Percentiles rank a stretch among this genome's conserved stretches.
These are phyloP conservation scores for Ophiostoma ulmi DNA, from an alignment of 2,329 filamentous ascomycete species.

Conservation along the genomic window DNA sequence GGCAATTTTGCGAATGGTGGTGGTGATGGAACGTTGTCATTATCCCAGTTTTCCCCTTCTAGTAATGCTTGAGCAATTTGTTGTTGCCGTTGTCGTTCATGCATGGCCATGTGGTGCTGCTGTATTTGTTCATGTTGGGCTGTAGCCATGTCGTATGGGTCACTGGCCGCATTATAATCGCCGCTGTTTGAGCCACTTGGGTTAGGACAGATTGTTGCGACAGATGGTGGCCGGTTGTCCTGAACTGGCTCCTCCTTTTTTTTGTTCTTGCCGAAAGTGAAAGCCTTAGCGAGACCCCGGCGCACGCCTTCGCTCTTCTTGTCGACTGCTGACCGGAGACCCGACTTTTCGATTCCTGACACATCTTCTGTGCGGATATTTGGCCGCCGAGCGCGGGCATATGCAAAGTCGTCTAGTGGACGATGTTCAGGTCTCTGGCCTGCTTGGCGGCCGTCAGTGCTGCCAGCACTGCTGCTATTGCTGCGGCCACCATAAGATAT, in stretches of 20 bases:
- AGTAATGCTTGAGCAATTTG: conserved; percentile 21
- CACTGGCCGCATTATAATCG: neutral
- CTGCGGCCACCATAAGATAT: conserved; percentile 35
- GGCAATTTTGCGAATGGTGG: conserved; percentile 44
- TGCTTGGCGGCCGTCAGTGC: conserved; percentile 34
- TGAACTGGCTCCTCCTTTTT: conserved; percentile 32
- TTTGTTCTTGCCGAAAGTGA: conserved; percentile 48
- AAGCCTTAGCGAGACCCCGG: conserved; percentile 50
- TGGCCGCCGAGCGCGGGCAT: conserved; percentile 41
- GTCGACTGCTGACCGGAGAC: conserved; percentile 48
- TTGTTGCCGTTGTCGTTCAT: conserved; percentile 16
- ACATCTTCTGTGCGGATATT: conserved; percentile 47
- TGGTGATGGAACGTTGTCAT: conserved; percentile 32
- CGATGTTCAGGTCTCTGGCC: conserved; percentile 30
- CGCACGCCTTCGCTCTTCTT: conserved; percentile 53
- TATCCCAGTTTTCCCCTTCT: conserved; percentile 29
- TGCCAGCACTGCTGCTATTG: conserved; percentile 36
- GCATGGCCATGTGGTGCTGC: conserved; percentile 16
- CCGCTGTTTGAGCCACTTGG: conserved; percentile 24
- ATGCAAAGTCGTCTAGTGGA: conserved; percentile 42
- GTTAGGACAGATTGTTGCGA: conserved; percentile 35
- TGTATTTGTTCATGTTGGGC: conserved; percentile 24
- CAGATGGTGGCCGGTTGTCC: conserved; percentile 35
- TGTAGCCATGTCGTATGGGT: neutral
- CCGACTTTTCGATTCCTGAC: conserved; percentile 52